These are phyloP conservation scores for Penicillium dipodomyicola DNA, from an alignment of 495 filamentous ascomycete species.

Conservation along the genomic window DNA sequence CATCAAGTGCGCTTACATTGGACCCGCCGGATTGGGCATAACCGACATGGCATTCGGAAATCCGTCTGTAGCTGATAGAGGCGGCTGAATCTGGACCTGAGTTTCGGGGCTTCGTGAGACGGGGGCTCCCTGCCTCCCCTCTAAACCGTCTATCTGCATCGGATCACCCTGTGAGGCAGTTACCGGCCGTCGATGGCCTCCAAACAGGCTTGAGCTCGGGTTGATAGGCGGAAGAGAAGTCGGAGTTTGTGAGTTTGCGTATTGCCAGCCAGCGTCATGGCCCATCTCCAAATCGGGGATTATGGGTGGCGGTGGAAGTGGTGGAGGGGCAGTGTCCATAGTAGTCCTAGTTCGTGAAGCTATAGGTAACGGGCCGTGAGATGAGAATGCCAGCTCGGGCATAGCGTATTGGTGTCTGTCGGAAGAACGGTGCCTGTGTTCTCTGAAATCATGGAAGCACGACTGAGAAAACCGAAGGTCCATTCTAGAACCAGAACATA, in stretches of 20 bases:
- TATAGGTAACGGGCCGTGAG: constrained; percentile 57
- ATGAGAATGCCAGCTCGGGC: constrained; percentile 36
- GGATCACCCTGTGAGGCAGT: constrained; percentile 32
- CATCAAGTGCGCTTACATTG: constrained; percentile 41
- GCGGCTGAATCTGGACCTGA: constrained; percentile 50
- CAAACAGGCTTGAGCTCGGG: constrained; percentile 55
- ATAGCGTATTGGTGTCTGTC: constrained; percentile 26
- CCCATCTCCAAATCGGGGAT: constrained; percentile 54
- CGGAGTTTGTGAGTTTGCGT: constrained; percentile 48
- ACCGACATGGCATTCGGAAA: constrained; percentile 44
- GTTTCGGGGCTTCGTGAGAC: constrained; percentile 36
- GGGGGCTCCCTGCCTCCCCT: constrained; percentile 34
- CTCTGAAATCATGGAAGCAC: constrained; percentile 52
- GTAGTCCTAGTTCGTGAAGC: constrained; percentile 45
- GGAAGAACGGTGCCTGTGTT: constrained; percentile 21
- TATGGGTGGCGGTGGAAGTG: constrained; percentile 59
- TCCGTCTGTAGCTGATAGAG: constrained; percentile 43
- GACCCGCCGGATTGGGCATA: constrained; percentile 38
- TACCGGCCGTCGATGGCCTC: constrained; percentile 40
- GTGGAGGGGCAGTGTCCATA: constrained; percentile 53
- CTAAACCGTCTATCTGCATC: constrained; percentile 44
- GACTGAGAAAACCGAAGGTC: constrained; percentile 54
- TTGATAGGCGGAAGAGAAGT: constrained; percentile 47
- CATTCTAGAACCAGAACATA: constrained; percentile 47
- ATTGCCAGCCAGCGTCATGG: constrained; percentile 59